Evolutionary conservation across 305 asterid species (phyloP).

Genomic region (Fraxinus sp.): DNA sequence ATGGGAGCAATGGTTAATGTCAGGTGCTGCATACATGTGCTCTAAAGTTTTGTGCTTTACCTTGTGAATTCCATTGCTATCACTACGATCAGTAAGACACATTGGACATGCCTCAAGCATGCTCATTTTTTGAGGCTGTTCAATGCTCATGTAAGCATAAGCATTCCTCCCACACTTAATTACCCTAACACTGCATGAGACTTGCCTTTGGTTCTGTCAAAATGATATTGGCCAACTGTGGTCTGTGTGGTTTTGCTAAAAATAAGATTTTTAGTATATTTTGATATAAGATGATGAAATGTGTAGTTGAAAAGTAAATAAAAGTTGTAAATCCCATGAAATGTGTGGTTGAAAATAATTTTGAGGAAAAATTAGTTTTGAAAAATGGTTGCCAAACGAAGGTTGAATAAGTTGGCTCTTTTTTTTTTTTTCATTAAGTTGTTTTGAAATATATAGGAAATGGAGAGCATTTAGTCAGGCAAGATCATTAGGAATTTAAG

Average conservation of each 20-base stretch:
- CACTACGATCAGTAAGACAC: not conserved
- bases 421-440: not conserved
- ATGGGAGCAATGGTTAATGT: not conserved
- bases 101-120: not conserved
- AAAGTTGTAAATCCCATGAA: not conserved
- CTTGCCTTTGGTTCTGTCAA: not conserved
- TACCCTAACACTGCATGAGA: not conserved
- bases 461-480: not conserved
- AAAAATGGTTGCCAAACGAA: not conserved
- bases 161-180: not conserved
- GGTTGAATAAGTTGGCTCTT: not conserved
- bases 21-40: not conserved
- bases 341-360: not conserved
- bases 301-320: not conserved
- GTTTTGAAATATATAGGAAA: not conserved
- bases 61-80: not conserved
- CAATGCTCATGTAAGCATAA: not conserved
- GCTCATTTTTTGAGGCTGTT: not conserved
- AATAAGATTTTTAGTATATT: not conserved
- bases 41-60: not conserved
- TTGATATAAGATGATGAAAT: not conserved
- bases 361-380: not conserved
- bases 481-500: not conserved
- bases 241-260: not conserved
- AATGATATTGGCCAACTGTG: not conserved